Evolutionary conservation across 225 moss, liverwort and hornwort genomes (phyloP).

Genomic region (Lunularia cruciata): DNA sequence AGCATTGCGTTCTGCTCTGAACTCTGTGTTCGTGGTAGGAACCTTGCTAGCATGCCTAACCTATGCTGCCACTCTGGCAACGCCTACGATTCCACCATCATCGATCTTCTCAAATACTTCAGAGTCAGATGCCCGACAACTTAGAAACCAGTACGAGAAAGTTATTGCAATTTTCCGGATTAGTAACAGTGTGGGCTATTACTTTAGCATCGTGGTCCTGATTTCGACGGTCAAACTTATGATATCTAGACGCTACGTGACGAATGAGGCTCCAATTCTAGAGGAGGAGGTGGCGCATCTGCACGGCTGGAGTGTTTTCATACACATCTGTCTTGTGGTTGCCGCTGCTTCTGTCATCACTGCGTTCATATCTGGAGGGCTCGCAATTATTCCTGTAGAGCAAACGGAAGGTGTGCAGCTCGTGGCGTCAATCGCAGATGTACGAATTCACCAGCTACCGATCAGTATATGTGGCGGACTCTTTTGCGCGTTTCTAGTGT

Average conservation of each 20-base stretch:
- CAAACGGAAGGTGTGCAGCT: too few species aligned
- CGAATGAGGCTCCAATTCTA: neutral
- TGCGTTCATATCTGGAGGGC: slow-evolving; percentile 4
- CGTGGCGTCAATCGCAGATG: too few species aligned
- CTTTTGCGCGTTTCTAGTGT: too few species aligned
- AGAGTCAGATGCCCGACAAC: too few species aligned
- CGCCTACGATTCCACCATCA: neutral
- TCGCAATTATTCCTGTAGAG: slow-evolving; percentile 11
- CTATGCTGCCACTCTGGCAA: neutral
- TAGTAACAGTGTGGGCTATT: slow-evolving; percentile 9
- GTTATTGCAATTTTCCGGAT: neutral
- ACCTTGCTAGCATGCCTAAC: neutral
- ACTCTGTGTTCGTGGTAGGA: neutral
- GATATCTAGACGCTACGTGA: neutral
- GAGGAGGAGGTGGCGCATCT: neutral
- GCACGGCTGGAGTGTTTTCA: neutral
- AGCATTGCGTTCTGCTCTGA: neutral
- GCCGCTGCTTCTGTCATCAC: neutral
- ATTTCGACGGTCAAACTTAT: neutral
- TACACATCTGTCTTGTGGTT: neutral
- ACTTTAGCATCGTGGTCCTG: neutral
- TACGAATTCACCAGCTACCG: too few species aligned
- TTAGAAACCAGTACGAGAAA: neutral
- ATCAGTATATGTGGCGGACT: too few species aligned
- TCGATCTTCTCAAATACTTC: too few species aligned